Base-by-base conservation (phyloP, 176 grass and related monocot genomes). In the Oryza nivara region DNA sequence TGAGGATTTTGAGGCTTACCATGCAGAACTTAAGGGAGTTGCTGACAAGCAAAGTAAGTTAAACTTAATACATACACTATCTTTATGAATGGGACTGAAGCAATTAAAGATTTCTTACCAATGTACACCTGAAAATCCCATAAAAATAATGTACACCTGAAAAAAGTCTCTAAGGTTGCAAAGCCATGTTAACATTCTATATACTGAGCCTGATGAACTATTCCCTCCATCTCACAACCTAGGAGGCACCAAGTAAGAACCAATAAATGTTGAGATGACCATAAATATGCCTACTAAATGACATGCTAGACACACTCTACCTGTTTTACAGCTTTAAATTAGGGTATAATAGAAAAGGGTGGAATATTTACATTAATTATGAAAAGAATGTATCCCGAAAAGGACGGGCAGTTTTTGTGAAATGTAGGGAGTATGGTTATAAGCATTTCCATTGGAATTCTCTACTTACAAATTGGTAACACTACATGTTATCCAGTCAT, bases 21-120 rank as follows among this genome's bases (percentile, higher is more conserved):
- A 95, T 28, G 32, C 83, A 82, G 96, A 98, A 84, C 89, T 98
- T 66, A 90, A 96, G 84, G 91, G 77, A 88, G 80, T 67, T 52
- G 82, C 87, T 81, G 95, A 94, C 40, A 88, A 89, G 77, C 95
- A 93, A 86, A 94, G 95, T 94, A 92, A 88, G 90, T 91, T 70
- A 66, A 25, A 68, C 67, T 73, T 84, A n/a, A 79, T 45, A 83
- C 12, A 1, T 28, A 49, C 41, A 43, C 41, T 54, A 34, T 44
- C 35, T 36, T 36, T 36, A 36, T 36, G 35, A 36, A 36, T 36
- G 4, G 4, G 70, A 73, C 4, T 38, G 20, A 40, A 32, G 32
- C 14, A 80, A 68, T 46, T 78, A 80, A 11, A 36, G 49, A 47
- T 80, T 88, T 75, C 38, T 44, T 74, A 14, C 16, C 36, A 48